Evolutionary conservation across 106 monocot species (phyloP), one percentile per base, ranked within the genome.

Genomic region (Ottelia alismoides): DNA sequence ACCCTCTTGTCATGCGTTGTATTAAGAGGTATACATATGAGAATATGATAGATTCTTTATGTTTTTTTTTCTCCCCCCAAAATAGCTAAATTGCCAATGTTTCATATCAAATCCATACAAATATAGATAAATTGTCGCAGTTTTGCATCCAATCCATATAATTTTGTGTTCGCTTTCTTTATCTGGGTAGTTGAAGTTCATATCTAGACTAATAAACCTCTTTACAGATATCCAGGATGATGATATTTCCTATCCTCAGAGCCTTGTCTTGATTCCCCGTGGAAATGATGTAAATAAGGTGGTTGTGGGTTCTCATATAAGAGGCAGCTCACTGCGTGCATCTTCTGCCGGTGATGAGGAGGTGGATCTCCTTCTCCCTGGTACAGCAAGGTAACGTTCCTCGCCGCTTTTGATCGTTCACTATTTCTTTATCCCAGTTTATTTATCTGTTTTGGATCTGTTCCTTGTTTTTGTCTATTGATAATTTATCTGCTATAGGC

Each of bases 341-440:
- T 65, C 78, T 25, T 68, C 78, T 44, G 78, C 73, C 30, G 78
- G 78, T 45, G 73, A 73, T 47, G 73, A 69, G 60, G 78, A 78
- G 46, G 78, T 78, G 29, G 78, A 78, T 45, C 78, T 78, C 22
- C 68, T 78, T 17, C 78, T 78, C 51, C 78, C 78, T 2, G 78
- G 73, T 7, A 73, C 73, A 27, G 78, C 78, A 35, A 78, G 78
- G 78, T 78, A 3, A 64, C 49, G 4, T 44, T 61, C 23, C 27
- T 59, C 47, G 16, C 0, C 24, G 0, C 22, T 7, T 19, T 5
- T 11, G 4, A 25, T 24, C 25, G 25, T 14, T 28, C 35, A 40
- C 14, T 14, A 24, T 1, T 9, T 11, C 4, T 40, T 40, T 40
- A 14, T 14, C 35, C n/a, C n/a, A n/a, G 14, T 14, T 40, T 40